Conservation (phyloP, 1,284 basidiomycete genomes). For the Salmacisia buchloeana region DNA sequence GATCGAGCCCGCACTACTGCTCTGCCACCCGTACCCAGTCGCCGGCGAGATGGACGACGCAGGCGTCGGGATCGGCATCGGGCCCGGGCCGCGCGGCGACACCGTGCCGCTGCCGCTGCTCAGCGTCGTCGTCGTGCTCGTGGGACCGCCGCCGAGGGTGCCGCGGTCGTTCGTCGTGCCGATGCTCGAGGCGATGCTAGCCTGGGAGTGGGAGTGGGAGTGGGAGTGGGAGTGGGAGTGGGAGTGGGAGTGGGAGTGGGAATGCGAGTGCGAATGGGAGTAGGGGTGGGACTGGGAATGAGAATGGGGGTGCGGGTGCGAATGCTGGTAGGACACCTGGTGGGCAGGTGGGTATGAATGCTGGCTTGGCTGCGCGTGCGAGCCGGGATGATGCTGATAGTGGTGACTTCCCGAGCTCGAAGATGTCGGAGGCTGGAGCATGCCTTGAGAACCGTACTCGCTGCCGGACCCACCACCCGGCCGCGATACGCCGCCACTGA, state of each 20-base stretch:
- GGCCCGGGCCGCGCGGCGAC: background rate
- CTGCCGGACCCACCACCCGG: background rate
- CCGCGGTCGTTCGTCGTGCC: too few relatives aligned
- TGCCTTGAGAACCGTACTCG: too few relatives aligned
- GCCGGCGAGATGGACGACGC: background rate
- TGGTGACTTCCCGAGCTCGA: background rate
- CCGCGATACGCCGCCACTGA: background rate
- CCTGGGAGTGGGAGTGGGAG: background rate
- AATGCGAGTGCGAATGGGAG: background rate
- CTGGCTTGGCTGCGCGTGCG: too few relatives aligned
- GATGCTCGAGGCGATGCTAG: background rate
- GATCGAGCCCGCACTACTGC: too few relatives aligned
- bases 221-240: background rate
- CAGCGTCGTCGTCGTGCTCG: background rate
- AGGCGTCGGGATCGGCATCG: background rate
- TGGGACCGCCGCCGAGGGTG: too few relatives aligned
- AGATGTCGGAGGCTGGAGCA: background rate
- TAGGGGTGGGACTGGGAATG: background rate
- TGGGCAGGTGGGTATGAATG: background rate
- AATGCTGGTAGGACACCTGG: background rate
- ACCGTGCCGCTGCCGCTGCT: slow-evolving; percentile 1
- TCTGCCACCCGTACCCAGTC: background rate
- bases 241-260: background rate
- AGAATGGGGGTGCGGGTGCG: background rate
- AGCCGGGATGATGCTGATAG: background rate